Conservation (phyloP, 306 rosid species). For the Sindora glabra region DNA sequence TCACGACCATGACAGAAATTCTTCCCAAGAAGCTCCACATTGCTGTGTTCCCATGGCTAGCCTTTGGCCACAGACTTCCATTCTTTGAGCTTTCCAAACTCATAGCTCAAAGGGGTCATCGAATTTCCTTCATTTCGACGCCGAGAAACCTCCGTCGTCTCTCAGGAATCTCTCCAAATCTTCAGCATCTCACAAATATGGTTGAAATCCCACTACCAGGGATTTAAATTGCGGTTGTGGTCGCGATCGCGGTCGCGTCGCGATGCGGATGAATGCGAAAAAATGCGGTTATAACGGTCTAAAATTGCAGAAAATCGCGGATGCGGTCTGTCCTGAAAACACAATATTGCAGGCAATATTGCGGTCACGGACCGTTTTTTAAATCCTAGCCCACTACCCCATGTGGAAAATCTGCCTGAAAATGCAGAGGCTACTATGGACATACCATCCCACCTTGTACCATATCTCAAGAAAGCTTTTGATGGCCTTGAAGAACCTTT, state of each 20-base stretch:
- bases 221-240: too few relatives aligned
- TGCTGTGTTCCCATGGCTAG: conserved; percentile 46
- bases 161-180: conserved; percentile 14
- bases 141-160: conserved; percentile 42
- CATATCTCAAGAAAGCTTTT: conserved; percentile 9
- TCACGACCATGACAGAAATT: not conserved
- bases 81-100: conserved; percentile 30
- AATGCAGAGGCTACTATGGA: not conserved
- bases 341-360: too few relatives aligned
- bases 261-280: too few relatives aligned
- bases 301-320: too few relatives aligned
- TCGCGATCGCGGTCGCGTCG: too few relatives aligned
- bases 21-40: conserved; percentile 24
- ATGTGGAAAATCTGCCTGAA: not conserved
- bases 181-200: conserved; percentile 4
- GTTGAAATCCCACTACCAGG: conserved; percentile 6
- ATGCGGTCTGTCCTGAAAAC: too few relatives aligned
- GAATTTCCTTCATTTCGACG: conserved; percentile 32
- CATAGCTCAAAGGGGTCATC: conserved; percentile 36
- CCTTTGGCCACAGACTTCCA: conserved; percentile 38
- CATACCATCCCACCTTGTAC: not conserved
- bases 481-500: conserved; percentile 21
- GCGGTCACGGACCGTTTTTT: too few relatives aligned
- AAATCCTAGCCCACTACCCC: too few relatives aligned
- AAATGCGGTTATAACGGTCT: too few relatives aligned